A percentile compares a stretch with the other conserved stretches of the same genome.
These are phyloP conservation scores for Cladosporium velox DNA, from an alignment of 2,329 filamentous ascomycete species.

Conservation along the genomic window DNA sequence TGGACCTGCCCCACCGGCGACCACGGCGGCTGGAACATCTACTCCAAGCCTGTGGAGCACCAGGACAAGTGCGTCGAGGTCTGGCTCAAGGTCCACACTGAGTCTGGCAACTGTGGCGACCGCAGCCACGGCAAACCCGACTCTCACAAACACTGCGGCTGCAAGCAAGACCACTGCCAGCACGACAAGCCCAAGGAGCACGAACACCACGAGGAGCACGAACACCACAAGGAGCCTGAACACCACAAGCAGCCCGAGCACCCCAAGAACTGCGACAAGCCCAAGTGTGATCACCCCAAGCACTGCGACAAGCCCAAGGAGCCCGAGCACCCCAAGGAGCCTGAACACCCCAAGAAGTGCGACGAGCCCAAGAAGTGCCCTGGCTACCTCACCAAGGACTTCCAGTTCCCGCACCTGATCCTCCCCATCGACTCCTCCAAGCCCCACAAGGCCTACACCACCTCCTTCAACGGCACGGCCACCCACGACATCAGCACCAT, in stretches of 20 bases:
- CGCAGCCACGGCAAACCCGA: not conserved
- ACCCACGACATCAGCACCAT: constrained; percentile 41
- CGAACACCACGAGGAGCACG: not conserved
- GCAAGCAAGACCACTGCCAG: not conserved
- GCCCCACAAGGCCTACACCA: constrained; percentile 44
- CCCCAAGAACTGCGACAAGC: not conserved
- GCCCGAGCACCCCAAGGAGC: not conserved
- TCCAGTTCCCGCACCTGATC: constrained; percentile 42
- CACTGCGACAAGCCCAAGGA: not conserved
- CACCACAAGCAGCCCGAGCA: not conserved
- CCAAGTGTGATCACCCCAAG: not conserved
- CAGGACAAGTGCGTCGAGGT: constrained; percentile 55
- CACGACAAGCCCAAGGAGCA: not conserved
- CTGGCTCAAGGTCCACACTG: constrained; percentile 11
- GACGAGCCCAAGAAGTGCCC: constrained; percentile 27
- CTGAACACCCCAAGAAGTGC: not conserved
- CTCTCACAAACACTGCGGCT: not conserved
- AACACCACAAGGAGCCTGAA: not conserved
- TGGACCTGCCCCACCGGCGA: constrained; percentile 63
- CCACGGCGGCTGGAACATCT: constrained; percentile 55
- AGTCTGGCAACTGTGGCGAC: constrained; percentile 5
- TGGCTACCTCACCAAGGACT: constrained; percentile 36
- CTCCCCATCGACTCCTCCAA: constrained; percentile 40
- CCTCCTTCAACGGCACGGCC: constrained; percentile 43
- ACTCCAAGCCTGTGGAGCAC: constrained; percentile 45